Evolutionary conservation across 1,139 yeast genomes (phyloP), one percentile per base, ranked within the genome.

Genomic region (Candida frijolesensis): DNA sequence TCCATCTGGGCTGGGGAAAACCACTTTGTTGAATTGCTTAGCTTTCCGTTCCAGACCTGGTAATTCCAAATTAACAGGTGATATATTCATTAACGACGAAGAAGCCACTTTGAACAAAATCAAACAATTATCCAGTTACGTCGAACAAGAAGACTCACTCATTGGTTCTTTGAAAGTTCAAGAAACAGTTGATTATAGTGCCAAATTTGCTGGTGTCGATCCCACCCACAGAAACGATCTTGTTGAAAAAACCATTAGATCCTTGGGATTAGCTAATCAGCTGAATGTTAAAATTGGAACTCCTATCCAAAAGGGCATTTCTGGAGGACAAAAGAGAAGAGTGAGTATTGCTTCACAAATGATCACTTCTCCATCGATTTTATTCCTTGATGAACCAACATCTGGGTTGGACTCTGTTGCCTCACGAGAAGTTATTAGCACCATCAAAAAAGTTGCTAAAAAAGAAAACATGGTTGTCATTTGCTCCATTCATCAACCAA

Each of bases 401-500:
- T 70, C 75, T 44, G 75, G 75, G 55, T 69, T 70, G 52, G 75
- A 70, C 53, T 70, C 74, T 29, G 55, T 65, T 29, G 60, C 67
- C 33, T 64, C 74, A 5, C 56, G 62, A 49, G 65, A 65, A 45
- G 65, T 68, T 14, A 61, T 68, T 19, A 53, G 58, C 12, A 58
- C 59, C 42, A 56, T 68, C 42, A 62, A 63, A 44, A 56, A 56
- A 33, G 51, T 66, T 30, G 71, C 72, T 5, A 51, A 49, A 37
- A 51, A 53, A 11, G 66, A 63, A 44, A 63, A 64, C 43, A 66
- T 69, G 54, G 59, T 66, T 37, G 70, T 72, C n/a, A 59, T 71
- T 46, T 62, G 67, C 29, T 67, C 75, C 2, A 68, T 72, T 46
- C 76, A 71, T 54, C 76, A 71, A 54, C 76, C 76, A n/a, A 66